A percentile compares a stretch with the other conserved stretches of the same genome.
Conservation (phyloP, 106 monocot species). For the Acorus calamus region DNA sequence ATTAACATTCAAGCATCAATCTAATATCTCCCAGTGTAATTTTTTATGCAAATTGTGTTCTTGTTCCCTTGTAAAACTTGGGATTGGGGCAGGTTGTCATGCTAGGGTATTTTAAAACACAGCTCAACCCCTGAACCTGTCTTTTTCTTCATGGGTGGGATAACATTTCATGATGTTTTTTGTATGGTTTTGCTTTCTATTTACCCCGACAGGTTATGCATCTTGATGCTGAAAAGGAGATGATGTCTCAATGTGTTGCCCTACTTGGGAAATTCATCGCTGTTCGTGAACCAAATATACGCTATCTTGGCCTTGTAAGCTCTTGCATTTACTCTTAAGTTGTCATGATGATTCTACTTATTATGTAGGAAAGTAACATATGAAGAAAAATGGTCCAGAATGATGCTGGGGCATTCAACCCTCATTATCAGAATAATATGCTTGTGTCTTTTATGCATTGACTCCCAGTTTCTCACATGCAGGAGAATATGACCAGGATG, state of each 20-base stretch:
- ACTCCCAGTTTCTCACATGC: neutral
- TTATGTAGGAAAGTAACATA: too few relatives aligned
- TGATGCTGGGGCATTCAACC: too few relatives aligned
- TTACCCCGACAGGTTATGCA: constrained; percentile 75
- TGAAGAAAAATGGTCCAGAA: too few relatives aligned
- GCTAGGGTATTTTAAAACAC: too few relatives aligned
- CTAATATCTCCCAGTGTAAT: too few relatives aligned
- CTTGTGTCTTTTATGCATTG: neutral
- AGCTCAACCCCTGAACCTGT: too few relatives aligned
- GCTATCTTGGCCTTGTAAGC: constrained; percentile 96
- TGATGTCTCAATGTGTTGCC: constrained; percentile 98
- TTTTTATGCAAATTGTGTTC: too few relatives aligned
- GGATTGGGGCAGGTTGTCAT: too few relatives aligned
- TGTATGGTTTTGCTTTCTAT: neutral
- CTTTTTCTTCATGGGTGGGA: too few relatives aligned
- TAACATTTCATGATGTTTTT: neutral
- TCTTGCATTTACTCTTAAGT: neutral
- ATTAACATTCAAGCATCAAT: too few relatives aligned
- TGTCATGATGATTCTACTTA: neutral
- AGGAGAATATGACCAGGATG: constrained; percentile 99
- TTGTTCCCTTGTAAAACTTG: too few relatives aligned
- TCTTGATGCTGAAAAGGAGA: constrained; percentile 98
- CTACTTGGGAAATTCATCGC: constrained; percentile 99
- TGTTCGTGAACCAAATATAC: constrained; percentile 97
- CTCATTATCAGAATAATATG: neutral